Percentiles rank a stretch among this genome's conserved stretches.
Evolutionary conservation across 164 flowering plant species (phyloP).

Genomic region (Aristolochia fimbriata): DNA sequence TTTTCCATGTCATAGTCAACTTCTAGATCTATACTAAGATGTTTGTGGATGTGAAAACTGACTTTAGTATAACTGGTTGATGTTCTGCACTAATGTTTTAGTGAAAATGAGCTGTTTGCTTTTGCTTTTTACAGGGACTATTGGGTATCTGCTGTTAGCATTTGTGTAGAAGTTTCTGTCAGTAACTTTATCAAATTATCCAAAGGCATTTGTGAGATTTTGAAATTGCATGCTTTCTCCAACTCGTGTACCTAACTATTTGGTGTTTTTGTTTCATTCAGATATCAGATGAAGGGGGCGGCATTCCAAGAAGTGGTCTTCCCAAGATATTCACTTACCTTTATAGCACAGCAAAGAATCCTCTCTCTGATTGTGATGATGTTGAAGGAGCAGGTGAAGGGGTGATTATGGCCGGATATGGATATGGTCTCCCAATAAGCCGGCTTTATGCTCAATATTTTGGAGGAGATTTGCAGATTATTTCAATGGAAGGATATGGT

Average conservation of each 20-base stretch:
- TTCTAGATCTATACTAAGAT: not conserved
- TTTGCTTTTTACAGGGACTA: too few species aligned
- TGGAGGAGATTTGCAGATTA: conserved; percentile 94
- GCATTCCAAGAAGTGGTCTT: conserved; percentile 94
- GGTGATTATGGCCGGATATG: conserved; percentile 94
- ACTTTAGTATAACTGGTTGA: too few species aligned
- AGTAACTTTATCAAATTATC: too few species aligned
- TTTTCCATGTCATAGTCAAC: not conserved
- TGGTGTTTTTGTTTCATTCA: conserved; percentile 11
- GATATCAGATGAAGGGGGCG: conserved; percentile 99
- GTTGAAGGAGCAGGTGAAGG: conserved; percentile 32
- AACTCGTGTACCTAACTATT: not conserved
- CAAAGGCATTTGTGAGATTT: not conserved
- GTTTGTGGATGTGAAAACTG: not conserved
- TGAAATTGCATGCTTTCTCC: not conserved
- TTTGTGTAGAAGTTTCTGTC: not conserved
- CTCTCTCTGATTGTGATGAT: conserved; percentile 49
- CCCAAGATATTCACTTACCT: conserved; percentile 90
- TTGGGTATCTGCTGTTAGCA: not conserved
- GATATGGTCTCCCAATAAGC: conserved; percentile 94
- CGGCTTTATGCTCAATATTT: conserved; percentile 95
- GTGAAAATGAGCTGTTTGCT: too few species aligned
- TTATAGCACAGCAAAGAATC: conserved; percentile 89
- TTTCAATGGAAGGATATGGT: conserved; percentile 99
- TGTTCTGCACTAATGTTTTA: too few species aligned